Evolutionary conservation across 2,329 filamentous ascomycete species (phyloP), one percentile per base, ranked within the genome.

Genomic region (Huntiella savannae): DNA sequence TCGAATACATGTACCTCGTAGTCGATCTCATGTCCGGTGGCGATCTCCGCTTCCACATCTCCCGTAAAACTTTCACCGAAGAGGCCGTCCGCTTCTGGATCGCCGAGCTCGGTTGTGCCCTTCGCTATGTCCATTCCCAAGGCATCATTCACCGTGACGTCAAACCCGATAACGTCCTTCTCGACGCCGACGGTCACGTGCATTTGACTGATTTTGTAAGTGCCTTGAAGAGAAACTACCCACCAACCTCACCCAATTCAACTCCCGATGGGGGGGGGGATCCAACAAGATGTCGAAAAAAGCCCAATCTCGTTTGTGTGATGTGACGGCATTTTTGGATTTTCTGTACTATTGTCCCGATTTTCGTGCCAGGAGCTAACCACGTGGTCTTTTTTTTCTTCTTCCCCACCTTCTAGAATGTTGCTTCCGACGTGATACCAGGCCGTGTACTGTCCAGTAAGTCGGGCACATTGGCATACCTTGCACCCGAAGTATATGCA

Each of bases 1-100:
- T 96, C 56, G 91, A 98, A 63, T 98, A 98, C 64, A 81, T 98
- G 85, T 94, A 98, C 62, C 77, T 98, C 47, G 88, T 98, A 45
- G 86, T 98, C 52, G 91, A 98, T 64, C 67, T 98, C 50, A 98
- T 98, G 91, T 96, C 81, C 57, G 91, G 91, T 49, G 91, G 91
- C 57, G 91, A 98, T 63, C 65, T 98, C 52, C 79, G 91, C 58
- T 98, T 96, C 61, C 91, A 98, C 64, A 96, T 98, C 54, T 94
- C 91, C 48, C 74, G 91, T 58, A 96, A 96, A 65, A 91, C 87
- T 1, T 96, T 98, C 59, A 98, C 88, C 39, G 91, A 98, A 63
- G 91, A 96, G 44, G 86, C 88, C 3, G 82, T 98, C 45, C 79
- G 83, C 47, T 98, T 98, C 60, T 98, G 91, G 91, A 88, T 96